Conservation (phyloP, 805 yeast species). For the Sugiyamaella floridensis region DNA sequence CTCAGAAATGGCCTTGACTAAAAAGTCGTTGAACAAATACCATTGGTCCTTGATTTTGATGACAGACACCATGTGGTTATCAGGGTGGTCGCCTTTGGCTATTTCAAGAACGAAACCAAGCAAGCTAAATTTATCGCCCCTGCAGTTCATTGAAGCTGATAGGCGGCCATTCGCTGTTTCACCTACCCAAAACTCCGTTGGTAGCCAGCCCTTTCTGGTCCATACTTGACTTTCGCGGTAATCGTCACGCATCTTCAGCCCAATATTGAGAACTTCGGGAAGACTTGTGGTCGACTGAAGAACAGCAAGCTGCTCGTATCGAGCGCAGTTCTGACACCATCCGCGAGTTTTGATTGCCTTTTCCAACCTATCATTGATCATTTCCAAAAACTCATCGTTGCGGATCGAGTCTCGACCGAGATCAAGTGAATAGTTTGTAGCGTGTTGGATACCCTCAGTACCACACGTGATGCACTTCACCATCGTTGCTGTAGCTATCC, state of each 20-base stretch:
- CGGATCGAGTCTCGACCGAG: conserved; percentile 11
- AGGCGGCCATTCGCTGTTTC: neutral
- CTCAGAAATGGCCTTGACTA: conserved; percentile 68
- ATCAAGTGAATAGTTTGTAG: conserved; percentile 20
- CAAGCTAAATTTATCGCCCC: conserved; percentile 24
- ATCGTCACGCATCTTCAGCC: conserved; percentile 6
- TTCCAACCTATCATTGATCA: conserved; percentile 22
- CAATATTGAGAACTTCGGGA: conserved; percentile 14
- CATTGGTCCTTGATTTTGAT: conserved; percentile 39
- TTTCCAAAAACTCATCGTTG: conserved; percentile 14
- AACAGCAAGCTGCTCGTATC: conserved; percentile 50
- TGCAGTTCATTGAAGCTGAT: conserved; percentile 1
- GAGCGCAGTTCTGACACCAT: conserved; percentile 46
- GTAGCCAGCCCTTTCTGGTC: conserved; percentile 14
- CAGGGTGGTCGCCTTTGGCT: conserved; percentile 19
- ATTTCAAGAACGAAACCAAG: conserved; percentile 33
- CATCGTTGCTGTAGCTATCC: conserved; percentile 16
- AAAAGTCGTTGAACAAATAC: conserved; percentile 86
- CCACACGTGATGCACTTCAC: conserved; percentile 23
- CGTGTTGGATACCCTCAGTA: conserved; percentile 15
- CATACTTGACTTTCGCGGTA: conserved; percentile 6
- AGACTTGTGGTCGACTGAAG: conserved; percentile 17
- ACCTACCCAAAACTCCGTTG: conserved; percentile 7
- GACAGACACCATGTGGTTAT: conserved; percentile 32
- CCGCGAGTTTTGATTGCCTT: conserved; percentile 38